Evolutionary conservation across 2,329 filamentous ascomycete genomes (phyloP), one percentile per base, ranked within the genome.

Genomic region (Aspergillus sp.): DNA sequence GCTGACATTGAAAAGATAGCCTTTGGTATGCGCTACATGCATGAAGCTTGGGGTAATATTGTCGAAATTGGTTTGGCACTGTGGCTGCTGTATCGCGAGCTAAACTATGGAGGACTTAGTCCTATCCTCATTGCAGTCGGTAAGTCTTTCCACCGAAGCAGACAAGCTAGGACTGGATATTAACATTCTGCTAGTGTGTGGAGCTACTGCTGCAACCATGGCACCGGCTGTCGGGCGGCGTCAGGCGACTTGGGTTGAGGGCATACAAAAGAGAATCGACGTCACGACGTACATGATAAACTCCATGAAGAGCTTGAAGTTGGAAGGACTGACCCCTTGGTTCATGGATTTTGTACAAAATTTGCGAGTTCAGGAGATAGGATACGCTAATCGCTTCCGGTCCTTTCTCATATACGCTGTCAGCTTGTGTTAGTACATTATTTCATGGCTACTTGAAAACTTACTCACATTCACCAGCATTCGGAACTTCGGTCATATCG

Each of bases 241-340:
- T 1, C 70, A 74, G 50, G 63, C 62, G 30, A 50, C 53, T 2
- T 74, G 72, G 72, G 66, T 74, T 60, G 39, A 61, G 4, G 60
- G 52, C 2, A 69, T 73, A 7, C 68, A 75, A 45, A 67, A 59
- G 19, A 62, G 73, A 9, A 67, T 74, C 28, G 66, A 65, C 21
- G 53, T 68, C 15, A 75, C 71, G 1, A 63, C 72, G 9, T 67
- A 60, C 2, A 67, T 72, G 21, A 70, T 80, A 23, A 65, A 68
- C 2, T 70, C 69, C 52, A 78, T 80, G 70, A 80, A 79, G 61
- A 48, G 36, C n/a, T 30, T 41, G 7, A 15, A 47, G 23, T 19
- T 25, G 28, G 50, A 32, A n/a, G 39, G 36, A 7, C 36, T 53
- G 17, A 58, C 41, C 2, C 30, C 23, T 6, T 52, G n/a, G 56